Conservation (phyloP, 306 rosid genomes). For the Lathyrus sativus region DNA sequence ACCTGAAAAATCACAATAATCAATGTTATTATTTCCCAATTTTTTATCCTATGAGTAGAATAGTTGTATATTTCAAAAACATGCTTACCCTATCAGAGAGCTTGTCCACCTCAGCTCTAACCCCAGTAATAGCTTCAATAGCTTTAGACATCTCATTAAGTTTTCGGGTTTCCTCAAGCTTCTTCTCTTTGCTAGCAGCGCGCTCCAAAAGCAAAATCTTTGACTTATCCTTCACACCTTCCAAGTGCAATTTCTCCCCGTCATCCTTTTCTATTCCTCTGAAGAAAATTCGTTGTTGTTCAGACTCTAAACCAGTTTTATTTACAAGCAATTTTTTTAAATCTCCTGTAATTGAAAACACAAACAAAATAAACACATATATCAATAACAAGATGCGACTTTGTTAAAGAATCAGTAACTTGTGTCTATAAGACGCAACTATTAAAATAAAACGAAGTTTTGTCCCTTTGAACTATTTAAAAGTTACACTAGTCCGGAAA, state of each 20-base stretch:
- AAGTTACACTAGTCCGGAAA: not conserved
- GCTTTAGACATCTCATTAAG: conserved; percentile 59
- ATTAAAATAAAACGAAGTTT: not conserved
- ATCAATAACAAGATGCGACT: conserved; percentile 20
- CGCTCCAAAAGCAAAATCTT: conserved; percentile 68
- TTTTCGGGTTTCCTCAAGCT: conserved; percentile 54
- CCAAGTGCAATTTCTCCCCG: conserved; percentile 61
- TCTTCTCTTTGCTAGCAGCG: conserved; percentile 56
- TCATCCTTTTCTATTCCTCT: conserved; percentile 83
- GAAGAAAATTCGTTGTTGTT: conserved; percentile 73
- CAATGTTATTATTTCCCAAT: conserved; percentile 25
- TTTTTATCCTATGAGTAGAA: conserved; percentile 17
- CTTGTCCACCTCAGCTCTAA: conserved; percentile 79
- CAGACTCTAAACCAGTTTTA: conserved; percentile 65
- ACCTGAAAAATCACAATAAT: conserved; percentile 53
- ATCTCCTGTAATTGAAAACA: conserved; percentile 61
- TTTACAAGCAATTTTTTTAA: conserved; percentile 54
- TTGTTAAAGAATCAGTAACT: not conserved
- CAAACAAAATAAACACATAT: conserved; percentile 28
- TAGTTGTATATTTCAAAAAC: conserved; percentile 10
- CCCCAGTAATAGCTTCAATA: conserved; percentile 58
- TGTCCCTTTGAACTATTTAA: not conserved
- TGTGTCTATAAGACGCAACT: not conserved
- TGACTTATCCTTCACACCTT: conserved; percentile 82
- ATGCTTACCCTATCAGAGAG: conserved; percentile 69